Evolutionary conservation across 495 filamentous ascomycete species (phyloP).

Genomic region (Bryoglossum gracile): DNA sequence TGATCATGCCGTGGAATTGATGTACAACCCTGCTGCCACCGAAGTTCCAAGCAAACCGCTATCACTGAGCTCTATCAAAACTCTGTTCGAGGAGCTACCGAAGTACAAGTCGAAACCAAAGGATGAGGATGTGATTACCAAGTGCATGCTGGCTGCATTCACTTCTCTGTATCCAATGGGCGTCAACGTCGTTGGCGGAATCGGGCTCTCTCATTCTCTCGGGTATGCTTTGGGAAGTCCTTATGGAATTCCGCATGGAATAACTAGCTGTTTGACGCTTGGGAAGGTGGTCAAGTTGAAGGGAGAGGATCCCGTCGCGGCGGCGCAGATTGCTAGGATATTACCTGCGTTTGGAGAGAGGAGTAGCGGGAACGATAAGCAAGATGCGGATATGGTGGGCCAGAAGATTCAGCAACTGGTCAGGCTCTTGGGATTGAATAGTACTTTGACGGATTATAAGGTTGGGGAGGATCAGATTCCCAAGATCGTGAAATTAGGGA

Average conservation of each 20-base stretch:
- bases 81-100: slow-evolving; percentile 34
- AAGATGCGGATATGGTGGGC: not conserved
- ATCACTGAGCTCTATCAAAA: slow-evolving; percentile 28
- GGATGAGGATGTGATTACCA: slow-evolving; percentile 36
- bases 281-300: slow-evolving; percentile 40
- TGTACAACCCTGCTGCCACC: slow-evolving; percentile 39
- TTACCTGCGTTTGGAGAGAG: slow-evolving; percentile 32
- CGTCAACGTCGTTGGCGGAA: slow-evolving; percentile 25
- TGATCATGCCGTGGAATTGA: slow-evolving; percentile 41
- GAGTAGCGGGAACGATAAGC: slow-evolving; percentile 28
- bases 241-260: slow-evolving; percentile 43
- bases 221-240: slow-evolving; percentile 43
- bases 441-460: not conserved
- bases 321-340: slow-evolving; percentile 36
- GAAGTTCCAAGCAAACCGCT: slow-evolving; percentile 36
- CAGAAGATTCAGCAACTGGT: not conserved
- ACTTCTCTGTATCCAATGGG: slow-evolving; percentile 31
- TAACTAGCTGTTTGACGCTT: slow-evolving; percentile 39
- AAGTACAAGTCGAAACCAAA: slow-evolving; percentile 34
- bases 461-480: not conserved
- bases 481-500: not conserved
- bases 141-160: slow-evolving; percentile 38
- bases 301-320: slow-evolving; percentile 29
- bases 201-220: slow-evolving; percentile 38
- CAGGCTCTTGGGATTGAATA: not conserved